A percentile compares a stretch with the other conserved stretches of the same genome.
Evolutionary conservation across 2,329 filamentous ascomycete species (phyloP).

Genomic region (Didymella pinodella): DNA sequence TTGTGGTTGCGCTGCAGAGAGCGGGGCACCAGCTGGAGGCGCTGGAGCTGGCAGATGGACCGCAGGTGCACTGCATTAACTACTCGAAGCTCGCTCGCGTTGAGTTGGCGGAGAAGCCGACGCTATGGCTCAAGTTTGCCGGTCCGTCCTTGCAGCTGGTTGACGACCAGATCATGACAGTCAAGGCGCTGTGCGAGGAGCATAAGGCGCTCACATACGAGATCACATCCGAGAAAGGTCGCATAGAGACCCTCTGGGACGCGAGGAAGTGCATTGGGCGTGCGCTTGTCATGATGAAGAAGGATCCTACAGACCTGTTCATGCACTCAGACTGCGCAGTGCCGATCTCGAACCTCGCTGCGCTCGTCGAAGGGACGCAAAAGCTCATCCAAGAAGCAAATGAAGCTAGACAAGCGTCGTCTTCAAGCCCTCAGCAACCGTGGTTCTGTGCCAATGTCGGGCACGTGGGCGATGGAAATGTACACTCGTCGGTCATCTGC

Average conservation of each 20-base stretch:
- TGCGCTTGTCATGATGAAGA: slow-evolving; percentile 71
- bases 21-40: slow-evolving; percentile 84
- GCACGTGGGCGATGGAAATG: slow-evolving; percentile 71
- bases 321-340: slow-evolving; percentile 83
- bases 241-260: slow-evolving; percentile 73
- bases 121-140: slow-evolving; percentile 77
- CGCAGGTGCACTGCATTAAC: slow-evolving; percentile 79
- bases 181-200: slow-evolving; percentile 64
- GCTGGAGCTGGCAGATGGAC: slow-evolving; percentile 86
- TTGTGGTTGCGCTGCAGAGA: slow-evolving; percentile 77
- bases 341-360: slow-evolving; percentile 72
- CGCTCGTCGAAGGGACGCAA: slow-evolving; percentile 78
- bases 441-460: slow-evolving; percentile 64
- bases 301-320: slow-evolving; percentile 64
- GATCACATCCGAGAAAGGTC: slow-evolving; percentile 67
- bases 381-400: slow-evolving; percentile 61
- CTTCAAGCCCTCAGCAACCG: slow-evolving; percentile 1
- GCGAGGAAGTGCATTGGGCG: slow-evolving; percentile 77
- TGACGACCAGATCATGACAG: slow-evolving; percentile 75
- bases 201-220: slow-evolving; percentile 69
- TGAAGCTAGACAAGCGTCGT: neutral
- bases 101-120: slow-evolving; percentile 70
- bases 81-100: slow-evolving; percentile 63
- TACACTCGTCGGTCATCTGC: slow-evolving; percentile 47
- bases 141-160: slow-evolving; percentile 68